phyloP scores from a whole-genome alignment of 345 rosid genomes.

The Cochlearia excelsa region DNA sequence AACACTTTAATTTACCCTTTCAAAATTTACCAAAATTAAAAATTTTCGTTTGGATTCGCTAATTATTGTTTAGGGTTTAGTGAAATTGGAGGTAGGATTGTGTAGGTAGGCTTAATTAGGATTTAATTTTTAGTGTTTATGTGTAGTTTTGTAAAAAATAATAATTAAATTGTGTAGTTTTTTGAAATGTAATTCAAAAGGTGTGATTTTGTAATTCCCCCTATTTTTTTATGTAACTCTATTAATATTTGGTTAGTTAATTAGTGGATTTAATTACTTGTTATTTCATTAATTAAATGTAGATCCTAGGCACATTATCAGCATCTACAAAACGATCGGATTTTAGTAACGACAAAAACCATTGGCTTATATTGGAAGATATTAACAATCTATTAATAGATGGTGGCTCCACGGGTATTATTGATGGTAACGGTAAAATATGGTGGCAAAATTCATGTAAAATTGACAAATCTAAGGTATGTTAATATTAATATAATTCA shows the following conservation, averaged over 20 bases:
- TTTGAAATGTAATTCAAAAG: too few relatives aligned
- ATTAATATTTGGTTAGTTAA: not conserved
- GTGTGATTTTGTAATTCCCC: too few relatives aligned
- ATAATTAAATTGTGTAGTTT: too few relatives aligned
- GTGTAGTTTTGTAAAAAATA: too few relatives aligned
- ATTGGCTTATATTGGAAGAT: slow-evolving; percentile 60
- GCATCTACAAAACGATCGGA: slow-evolving; percentile 62
- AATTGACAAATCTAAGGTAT: slow-evolving; percentile 56
- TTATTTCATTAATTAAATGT: not conserved
- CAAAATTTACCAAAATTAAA: too few relatives aligned
- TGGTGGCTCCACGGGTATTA: slow-evolving; percentile 73
- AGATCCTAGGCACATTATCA: slow-evolving; percentile 64
- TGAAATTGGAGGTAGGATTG: too few relatives aligned
- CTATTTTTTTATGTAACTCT: not conserved
- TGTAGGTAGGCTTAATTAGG: too few relatives aligned
- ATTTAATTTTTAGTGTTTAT: too few relatives aligned
- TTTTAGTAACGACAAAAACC: slow-evolving; percentile 46
- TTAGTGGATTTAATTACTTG: not conserved
- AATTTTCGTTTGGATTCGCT: too few relatives aligned
- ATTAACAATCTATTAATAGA: slow-evolving; percentile 49
- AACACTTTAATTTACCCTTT: too few relatives aligned
- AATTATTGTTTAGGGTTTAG: too few relatives aligned
- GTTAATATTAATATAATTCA: not conserved
- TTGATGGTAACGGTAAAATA: slow-evolving; percentile 74
- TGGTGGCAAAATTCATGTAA: slow-evolving; percentile 98